Percentiles rank a stretch among this genome's conserved stretches.
These are phyloP conservation scores for Daldinia vernicosa DNA, from an alignment of 495 filamentous ascomycete species.

Conservation along the genomic window DNA sequence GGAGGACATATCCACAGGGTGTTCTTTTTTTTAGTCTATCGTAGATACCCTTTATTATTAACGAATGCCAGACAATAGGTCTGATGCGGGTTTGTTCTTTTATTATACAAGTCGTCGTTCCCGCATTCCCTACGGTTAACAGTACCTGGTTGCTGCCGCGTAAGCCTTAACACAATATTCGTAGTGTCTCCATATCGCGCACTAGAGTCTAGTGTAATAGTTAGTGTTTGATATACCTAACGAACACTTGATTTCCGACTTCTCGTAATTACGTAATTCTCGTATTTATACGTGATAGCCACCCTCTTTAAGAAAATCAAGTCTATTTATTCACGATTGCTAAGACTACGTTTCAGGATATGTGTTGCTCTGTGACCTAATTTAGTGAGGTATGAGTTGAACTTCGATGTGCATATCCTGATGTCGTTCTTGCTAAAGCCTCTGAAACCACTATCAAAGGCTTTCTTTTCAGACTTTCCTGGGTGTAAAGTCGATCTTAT, in stretches of 20 bases:
- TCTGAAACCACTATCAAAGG: not conserved
- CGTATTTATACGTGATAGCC: not conserved
- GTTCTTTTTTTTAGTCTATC: conserved; percentile 11
- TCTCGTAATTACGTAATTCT: not conserved
- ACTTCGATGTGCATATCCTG: not conserved
- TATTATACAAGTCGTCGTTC: not conserved
- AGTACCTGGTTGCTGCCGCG: not conserved
- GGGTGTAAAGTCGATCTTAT: not conserved
- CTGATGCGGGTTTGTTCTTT: not conserved
- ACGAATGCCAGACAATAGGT: not conserved
- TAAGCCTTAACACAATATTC: not conserved
- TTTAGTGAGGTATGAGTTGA: not conserved
- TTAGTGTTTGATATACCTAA: not conserved
- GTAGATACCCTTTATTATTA: conserved; percentile 29
- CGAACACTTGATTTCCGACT: not conserved
- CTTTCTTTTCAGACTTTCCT: not conserved
- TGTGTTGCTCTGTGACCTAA: not conserved
- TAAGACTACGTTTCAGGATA: not conserved
- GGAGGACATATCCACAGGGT: conserved; percentile 8
- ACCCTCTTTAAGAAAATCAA: not conserved
- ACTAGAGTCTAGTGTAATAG: not conserved
- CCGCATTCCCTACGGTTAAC: not conserved
- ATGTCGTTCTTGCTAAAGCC: not conserved
- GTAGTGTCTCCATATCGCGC: not conserved
- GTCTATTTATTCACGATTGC: not conserved